Percentiles rank a stretch among this genome's conserved stretches.
Conservation (phyloP, 495 filamentous ascomycete species). For the Aspergillus sclerotioniger region DNA sequence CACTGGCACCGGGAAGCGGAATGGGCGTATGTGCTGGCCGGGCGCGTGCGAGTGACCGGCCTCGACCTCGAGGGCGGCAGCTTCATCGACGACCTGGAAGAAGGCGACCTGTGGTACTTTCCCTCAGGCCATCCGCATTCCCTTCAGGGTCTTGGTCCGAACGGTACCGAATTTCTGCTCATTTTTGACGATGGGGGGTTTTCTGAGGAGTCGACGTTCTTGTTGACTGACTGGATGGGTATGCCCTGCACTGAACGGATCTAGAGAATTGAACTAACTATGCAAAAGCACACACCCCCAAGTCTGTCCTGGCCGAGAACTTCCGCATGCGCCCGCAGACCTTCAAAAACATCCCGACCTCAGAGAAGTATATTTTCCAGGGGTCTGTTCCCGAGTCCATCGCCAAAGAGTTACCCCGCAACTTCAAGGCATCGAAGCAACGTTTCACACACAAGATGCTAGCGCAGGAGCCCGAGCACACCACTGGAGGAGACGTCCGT, state of each 20-base stretch:
- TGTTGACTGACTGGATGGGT: slow-evolving; percentile 67
- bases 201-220: slow-evolving; percentile 68
- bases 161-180: slow-evolving; percentile 69
- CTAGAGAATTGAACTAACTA: not conserved
- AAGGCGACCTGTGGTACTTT: slow-evolving; percentile 74
- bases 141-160: slow-evolving; percentile 61
- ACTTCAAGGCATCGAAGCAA: slow-evolving; percentile 57
- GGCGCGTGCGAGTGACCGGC: slow-evolving; percentile 59
- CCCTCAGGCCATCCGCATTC: slow-evolving; percentile 69
- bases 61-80: slow-evolving; percentile 66
- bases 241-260: slow-evolving; percentile 10
- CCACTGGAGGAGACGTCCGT: slow-evolving; percentile 56
- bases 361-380: slow-evolving; percentile 70
- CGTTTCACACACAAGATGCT: slow-evolving; percentile 64
- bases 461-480: slow-evolving; percentile 51
- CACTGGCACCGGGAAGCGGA: slow-evolving; percentile 75
- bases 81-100: slow-evolving; percentile 67
- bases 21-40: slow-evolving; percentile 65
- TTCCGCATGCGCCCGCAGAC: slow-evolving; percentile 59
- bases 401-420: slow-evolving; percentile 25
- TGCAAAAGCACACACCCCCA: slow-evolving; percentile 55
- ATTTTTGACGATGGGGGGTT: slow-evolving; percentile 69
- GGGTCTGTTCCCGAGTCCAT: slow-evolving; percentile 54
- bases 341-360: slow-evolving; percentile 55
- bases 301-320: slow-evolving; percentile 62